Evolutionary conservation across 345 rosid species (phyloP).

Genomic region (Pugionium dolabratum): DNA sequence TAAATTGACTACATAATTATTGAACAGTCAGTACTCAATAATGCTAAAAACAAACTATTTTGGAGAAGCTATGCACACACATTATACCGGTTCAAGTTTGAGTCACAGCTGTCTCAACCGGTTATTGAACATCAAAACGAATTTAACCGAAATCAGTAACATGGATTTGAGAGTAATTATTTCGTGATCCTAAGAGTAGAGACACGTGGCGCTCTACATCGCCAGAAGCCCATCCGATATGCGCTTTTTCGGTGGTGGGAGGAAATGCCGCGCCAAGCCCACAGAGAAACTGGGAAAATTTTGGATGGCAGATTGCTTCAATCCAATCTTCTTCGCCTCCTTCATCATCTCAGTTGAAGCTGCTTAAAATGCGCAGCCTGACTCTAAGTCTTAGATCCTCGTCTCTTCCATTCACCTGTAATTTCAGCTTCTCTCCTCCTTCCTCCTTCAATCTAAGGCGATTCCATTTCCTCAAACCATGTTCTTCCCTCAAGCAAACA

Average conservation of each 20-base stretch:
- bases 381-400: constrained; percentile 40
- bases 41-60: neutral
- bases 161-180: too few species aligned
- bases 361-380: constrained; percentile 39
- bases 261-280: constrained; percentile 30
- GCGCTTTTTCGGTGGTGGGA: neutral
- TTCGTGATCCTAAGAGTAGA: constrained; percentile 28
- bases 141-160: too few species aligned
- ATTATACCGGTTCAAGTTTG: constrained; percentile 10
- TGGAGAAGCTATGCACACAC: too few species aligned
- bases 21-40: neutral
- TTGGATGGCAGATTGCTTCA: constrained; percentile 33
- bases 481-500: constrained; percentile 72
- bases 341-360: neutral
- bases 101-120: neutral
- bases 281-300: constrained; percentile 1
- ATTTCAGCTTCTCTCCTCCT: constrained; percentile 37
- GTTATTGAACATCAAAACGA: too few species aligned
- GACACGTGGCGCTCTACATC: constrained; percentile 37
- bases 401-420: constrained; percentile 41
- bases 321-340: constrained; percentile 7
- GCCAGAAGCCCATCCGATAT: constrained; percentile 38
- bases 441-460: constrained; percentile 61
- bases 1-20: constrained; percentile 3
- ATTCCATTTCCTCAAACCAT: constrained; percentile 68